A percentile compares a stretch with the other conserved stretches of the same genome.
Conservation (phyloP, 352 stramenopile genomes). For the Pythium diclinum region DNA sequence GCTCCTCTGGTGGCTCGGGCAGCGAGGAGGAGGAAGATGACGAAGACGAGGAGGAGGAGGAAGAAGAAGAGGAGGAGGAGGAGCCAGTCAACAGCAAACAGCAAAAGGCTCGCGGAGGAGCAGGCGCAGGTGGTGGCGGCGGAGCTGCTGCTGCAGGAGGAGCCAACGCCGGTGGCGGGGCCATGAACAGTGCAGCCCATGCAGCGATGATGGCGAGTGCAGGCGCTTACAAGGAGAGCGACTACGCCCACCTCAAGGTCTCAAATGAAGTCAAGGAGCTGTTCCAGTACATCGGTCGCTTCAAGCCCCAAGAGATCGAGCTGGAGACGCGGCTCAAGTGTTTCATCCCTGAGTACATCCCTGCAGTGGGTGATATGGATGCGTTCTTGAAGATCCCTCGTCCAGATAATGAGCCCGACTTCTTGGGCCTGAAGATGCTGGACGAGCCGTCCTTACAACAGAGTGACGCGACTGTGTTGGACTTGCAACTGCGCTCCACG, state of each 20-base stretch:
- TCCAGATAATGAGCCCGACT: slow-evolving; percentile 87
- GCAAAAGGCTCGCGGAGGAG: slow-evolving; percentile 10
- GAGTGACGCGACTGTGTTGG: slow-evolving; percentile 93
- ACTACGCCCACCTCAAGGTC: slow-evolving; percentile 88
- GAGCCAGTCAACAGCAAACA: slow-evolving; percentile 19
- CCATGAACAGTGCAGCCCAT: slow-evolving; percentile 35
- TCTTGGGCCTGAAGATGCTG: slow-evolving; percentile 91
- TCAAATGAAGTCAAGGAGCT: slow-evolving; percentile 88
- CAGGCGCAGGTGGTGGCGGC: slow-evolving; percentile 20
- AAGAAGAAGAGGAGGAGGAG: slow-evolving; percentile 54
- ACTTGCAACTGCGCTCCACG: slow-evolving; percentile 92
- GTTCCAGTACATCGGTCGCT: slow-evolving; percentile 93
- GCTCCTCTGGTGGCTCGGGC: slow-evolving; percentile 62
- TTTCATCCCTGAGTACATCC: slow-evolving; percentile 97
- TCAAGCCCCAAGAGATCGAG: slow-evolving; percentile 95
- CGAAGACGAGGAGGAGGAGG: slow-evolving; percentile 44
- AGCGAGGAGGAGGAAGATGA: slow-evolving; percentile 70
- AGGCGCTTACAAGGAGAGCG: slow-evolving; percentile 83
- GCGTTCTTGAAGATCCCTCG: slow-evolving; percentile 95
- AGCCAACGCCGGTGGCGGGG: slow-evolving; percentile 4
- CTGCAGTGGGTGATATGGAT: slow-evolving; percentile 95
- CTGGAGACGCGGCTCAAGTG: slow-evolving; percentile 94
- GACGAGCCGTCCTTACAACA: slow-evolving; percentile 92
- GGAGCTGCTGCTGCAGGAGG: slow-evolving; percentile 7
- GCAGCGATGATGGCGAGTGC: slow-evolving; percentile 65